Percentiles rank a stretch among this genome's conserved stretches.
Evolutionary conservation across 179 eudicot species (phyloP).

Genomic region (Vitellaria paradoxa): DNA sequence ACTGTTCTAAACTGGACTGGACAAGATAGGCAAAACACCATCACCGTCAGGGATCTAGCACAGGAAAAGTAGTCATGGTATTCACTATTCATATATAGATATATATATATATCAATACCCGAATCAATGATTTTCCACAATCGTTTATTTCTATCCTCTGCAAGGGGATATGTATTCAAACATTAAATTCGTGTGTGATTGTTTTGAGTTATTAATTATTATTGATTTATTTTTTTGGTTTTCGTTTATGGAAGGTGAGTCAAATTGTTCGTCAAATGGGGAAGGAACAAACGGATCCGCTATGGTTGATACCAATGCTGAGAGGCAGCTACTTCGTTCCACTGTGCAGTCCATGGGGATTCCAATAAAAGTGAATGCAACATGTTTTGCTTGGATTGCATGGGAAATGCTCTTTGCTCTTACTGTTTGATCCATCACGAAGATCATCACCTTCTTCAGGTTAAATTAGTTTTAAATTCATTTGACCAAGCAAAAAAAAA

Average conservation of each 20-base stretch:
- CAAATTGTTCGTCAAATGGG: slow-evolving; percentile 23
- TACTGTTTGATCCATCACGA: slow-evolving; percentile 40
- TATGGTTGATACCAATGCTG: slow-evolving; percentile 48
- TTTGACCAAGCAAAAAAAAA: too few relatives aligned
- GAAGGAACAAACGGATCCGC: slow-evolving; percentile 34
- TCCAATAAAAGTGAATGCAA: slow-evolving; percentile 51
- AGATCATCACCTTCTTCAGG: slow-evolving; percentile 45
- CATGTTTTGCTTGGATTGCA: slow-evolving; percentile 46
- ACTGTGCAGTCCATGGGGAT: slow-evolving; percentile 33
- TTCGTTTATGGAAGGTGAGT: slow-evolving; percentile 33
- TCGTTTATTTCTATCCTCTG: too few relatives aligned
- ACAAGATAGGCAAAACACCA: too few relatives aligned
- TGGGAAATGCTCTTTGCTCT: slow-evolving; percentile 43
- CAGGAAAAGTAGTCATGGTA: slow-evolving; percentile 17
- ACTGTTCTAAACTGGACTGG: too few relatives aligned
- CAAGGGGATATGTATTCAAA: too few relatives aligned
- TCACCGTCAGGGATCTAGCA: too few relatives aligned
- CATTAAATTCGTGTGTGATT: too few relatives aligned
- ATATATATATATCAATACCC: too few relatives aligned
- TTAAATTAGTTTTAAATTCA: background rate
- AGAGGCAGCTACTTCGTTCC: slow-evolving; percentile 36
- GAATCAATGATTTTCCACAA: background rate
- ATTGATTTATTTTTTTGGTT: background rate
- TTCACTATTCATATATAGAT: too few relatives aligned
- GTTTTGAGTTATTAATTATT: too few relatives aligned